Evolutionary conservation across 2,329 filamentous ascomycete species (phyloP).

Genomic region (Aspergillus pseudoglaucus): DNA sequence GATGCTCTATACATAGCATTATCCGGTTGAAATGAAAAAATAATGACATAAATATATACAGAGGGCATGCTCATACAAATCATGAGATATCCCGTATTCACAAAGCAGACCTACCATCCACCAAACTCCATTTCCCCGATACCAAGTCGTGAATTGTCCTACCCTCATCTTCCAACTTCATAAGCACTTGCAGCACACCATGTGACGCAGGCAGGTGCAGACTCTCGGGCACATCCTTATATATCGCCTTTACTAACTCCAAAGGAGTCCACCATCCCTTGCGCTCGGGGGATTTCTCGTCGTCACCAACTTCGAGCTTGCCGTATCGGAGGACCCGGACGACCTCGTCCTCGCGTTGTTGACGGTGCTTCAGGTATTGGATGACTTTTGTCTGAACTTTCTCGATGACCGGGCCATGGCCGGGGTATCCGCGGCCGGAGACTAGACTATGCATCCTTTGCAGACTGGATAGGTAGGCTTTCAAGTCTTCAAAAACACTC

Average conservation of each 20-base stretch:
- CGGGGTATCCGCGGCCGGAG: slow-evolving; percentile 69
- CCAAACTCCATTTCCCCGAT: slow-evolving; percentile 26
- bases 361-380: slow-evolving; percentile 79
- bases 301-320: slow-evolving; percentile 25
- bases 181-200: slow-evolving; percentile 70
- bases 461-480: slow-evolving; percentile 62
- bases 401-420: slow-evolving; percentile 73
- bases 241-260: slow-evolving; percentile 84
- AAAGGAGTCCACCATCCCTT: slow-evolving; percentile 57
- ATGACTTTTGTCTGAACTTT: slow-evolving; percentile 64
- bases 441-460: slow-evolving; percentile 59
- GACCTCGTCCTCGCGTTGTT: slow-evolving; percentile 72
- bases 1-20: too few relatives aligned
- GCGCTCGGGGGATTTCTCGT: slow-evolving; percentile 28
- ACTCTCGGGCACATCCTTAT: slow-evolving; percentile 67
- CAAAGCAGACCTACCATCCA: slow-evolving; percentile 22
- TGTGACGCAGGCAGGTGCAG: slow-evolving; percentile 69
- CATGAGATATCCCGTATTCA: slow-evolving; percentile 10
- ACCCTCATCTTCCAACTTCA: slow-evolving; percentile 70
- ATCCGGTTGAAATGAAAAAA: too few relatives aligned
- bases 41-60: too few relatives aligned
- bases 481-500: slow-evolving; percentile 73
- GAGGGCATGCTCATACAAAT: too few relatives aligned
- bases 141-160: slow-evolving; percentile 45
- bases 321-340: slow-evolving; percentile 54